Evolutionary conservation across 495 filamentous ascomycete genomes (phyloP), one percentile per base, ranked within the genome.

Genomic region (Viridothelium virens): DNA sequence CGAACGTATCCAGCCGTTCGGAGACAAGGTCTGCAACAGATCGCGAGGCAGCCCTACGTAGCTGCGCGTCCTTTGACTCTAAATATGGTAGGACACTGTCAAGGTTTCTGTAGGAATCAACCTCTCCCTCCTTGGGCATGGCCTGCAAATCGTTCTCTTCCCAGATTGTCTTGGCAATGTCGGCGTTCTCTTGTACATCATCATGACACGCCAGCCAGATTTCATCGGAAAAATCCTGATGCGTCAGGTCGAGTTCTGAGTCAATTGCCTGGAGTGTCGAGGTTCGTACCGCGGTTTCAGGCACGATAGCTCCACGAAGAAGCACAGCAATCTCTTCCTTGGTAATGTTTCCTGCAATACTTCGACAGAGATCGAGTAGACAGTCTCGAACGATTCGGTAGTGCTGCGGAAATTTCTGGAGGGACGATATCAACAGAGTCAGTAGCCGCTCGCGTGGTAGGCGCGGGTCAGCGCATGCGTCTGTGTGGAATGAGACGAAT

Each of bases 301-400:
- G 79, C 12, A 93, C 89, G 66, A 93, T 91, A 2, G 82, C 76
- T 25, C 92, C 93, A 62, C 84, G 78, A 11, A 91, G 79, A 11
- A 97, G 84, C 16, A 87, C 84, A 2, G 78, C 75, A 31, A 91
- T 86, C 75, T 98, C 94, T 6, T 80, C 73, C 25, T 79, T 67
- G 66, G 70, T 85, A 62, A 96, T 91, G 62, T 89, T 93, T 1
- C 86, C 82, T 0, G 91, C 85, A 62, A 96, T 81, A 65, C 85
- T 91, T 64, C 91, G 84, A 69, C 89, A 88, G 72, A 94, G 83
- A 75, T 96, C 91, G 37, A 86, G 79, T 59, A 98, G 81, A 68
- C 90, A 95, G 74, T 97, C 95, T 74, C 95, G 96, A 75, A 96
- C 85, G 44, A 91, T 77, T 75, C 94, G 96, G 78, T 96, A 96